Percentiles rank a stretch among this genome's conserved stretches.
These are phyloP conservation scores for Nematocida sp. DNA, from an alignment of 371 early-diverging fungal species.

Conservation along the genomic window DNA sequence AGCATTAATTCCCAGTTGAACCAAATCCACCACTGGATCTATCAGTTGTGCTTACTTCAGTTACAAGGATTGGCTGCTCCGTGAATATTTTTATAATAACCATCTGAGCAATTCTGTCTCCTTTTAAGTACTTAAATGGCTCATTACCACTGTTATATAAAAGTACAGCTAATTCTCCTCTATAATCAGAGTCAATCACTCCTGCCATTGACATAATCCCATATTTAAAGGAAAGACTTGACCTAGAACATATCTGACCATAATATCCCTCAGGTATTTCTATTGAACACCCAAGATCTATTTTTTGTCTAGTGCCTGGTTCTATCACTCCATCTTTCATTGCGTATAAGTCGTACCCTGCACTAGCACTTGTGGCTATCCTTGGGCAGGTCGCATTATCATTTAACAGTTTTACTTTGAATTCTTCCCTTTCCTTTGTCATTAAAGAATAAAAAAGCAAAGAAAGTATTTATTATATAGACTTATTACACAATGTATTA, in stretches of 20 bases:
- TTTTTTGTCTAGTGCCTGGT: constrained; percentile 74
- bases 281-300: constrained; percentile 78
- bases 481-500: neutral
- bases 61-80: constrained; percentile 76
- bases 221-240: constrained; percentile 81
- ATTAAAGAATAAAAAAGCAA: neutral
- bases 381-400: constrained; percentile 12
- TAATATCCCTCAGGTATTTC: constrained; percentile 80
- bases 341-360: constrained; percentile 88
- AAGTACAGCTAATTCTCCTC: constrained; percentile 73
- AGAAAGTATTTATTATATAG: neutral
- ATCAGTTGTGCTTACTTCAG: constrained; percentile 75
- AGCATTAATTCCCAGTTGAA: constrained; percentile 76
- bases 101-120: constrained; percentile 93
- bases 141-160: constrained; percentile 80
- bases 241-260: constrained; percentile 86
- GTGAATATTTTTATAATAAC: constrained; percentile 80
- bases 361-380: constrained; percentile 66
- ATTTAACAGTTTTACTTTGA: constrained; percentile 47
- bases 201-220: constrained; percentile 88
- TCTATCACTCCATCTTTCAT: constrained; percentile 74
- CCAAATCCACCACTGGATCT: constrained; percentile 87
- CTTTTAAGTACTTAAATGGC: constrained; percentile 73
- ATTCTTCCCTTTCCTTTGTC: constrained; percentile 12
- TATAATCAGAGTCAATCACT: constrained; percentile 89